Evolutionary conservation across 2,329 filamentous ascomycete genomes (phyloP).

Genomic region (Hypoxylon sp.): DNA sequence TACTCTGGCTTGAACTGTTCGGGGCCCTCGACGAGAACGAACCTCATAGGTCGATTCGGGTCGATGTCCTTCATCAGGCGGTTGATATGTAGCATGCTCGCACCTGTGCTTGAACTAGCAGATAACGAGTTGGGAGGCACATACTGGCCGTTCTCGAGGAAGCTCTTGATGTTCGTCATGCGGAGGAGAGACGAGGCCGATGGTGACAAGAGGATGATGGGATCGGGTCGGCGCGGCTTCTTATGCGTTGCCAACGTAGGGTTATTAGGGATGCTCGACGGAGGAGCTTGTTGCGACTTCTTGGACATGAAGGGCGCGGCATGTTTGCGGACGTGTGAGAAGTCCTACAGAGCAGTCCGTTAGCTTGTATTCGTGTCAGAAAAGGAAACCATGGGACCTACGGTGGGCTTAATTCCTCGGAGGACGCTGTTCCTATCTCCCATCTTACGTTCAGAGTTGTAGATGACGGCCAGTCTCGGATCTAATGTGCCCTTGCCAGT

Average conservation of each 20-base stretch:
- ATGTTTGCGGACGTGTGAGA: slow-evolving; percentile 91
- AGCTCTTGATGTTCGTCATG: slow-evolving; percentile 95
- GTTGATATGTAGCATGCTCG: slow-evolving; percentile 88
- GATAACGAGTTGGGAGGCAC: slow-evolving; percentile 77
- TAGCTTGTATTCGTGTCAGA: neutral
- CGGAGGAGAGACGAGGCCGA: slow-evolving; percentile 95
- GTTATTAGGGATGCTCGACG: slow-evolving; percentile 58
- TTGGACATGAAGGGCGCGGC: slow-evolving; percentile 82
- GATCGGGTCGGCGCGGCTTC: slow-evolving; percentile 73
- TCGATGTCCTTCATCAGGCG: slow-evolving; percentile 82
- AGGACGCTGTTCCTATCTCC: slow-evolving; percentile 92
- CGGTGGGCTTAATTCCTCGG: slow-evolving; percentile 88
- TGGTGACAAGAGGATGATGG: slow-evolving; percentile 96
- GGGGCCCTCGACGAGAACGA: slow-evolving; percentile 94
- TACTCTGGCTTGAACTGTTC: slow-evolving; percentile 98
- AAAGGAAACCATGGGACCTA: slow-evolving; percentile 62
- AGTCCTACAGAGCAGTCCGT: slow-evolving; percentile 75
- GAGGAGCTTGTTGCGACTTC: slow-evolving; percentile 63
- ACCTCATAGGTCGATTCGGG: slow-evolving; percentile 81
- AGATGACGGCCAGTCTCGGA: slow-evolving; percentile 87
- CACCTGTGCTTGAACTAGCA: slow-evolving; percentile 72
- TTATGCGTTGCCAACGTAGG: slow-evolving; percentile 69
- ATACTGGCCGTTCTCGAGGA: slow-evolving; percentile 89
- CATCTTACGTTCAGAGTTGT: slow-evolving; percentile 90
- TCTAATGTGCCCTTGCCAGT: slow-evolving; percentile 79